These are phyloP conservation scores for Castanea mollissima DNA, from an alignment of 306 rosid genomes.

Conservation along the genomic window DNA sequence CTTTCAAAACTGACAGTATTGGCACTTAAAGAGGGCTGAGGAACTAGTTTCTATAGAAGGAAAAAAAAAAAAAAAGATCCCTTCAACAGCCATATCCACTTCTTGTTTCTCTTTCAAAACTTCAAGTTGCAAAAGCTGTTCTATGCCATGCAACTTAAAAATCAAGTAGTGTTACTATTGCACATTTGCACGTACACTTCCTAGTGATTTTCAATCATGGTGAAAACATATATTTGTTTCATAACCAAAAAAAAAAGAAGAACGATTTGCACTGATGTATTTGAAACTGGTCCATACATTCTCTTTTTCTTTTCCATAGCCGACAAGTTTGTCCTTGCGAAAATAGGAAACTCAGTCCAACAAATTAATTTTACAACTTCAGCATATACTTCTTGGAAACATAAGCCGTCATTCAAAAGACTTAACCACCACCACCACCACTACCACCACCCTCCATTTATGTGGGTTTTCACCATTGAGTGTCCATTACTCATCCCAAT, in stretches of 20 bases:
- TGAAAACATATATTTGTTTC: neutral
- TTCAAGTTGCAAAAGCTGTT: neutral
- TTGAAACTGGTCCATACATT: constrained; percentile 12
- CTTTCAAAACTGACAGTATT: too few relatives aligned
- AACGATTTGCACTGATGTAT: constrained; percentile 21
- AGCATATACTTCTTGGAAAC: constrained; percentile 44
- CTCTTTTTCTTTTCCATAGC: constrained; percentile 14
- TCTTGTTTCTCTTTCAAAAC: too few relatives aligned
- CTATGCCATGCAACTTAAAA: neutral
- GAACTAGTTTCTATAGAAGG: too few relatives aligned
- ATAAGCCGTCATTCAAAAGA: constrained; percentile 61
- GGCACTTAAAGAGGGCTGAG: too few relatives aligned
- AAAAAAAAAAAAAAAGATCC: too few relatives aligned
- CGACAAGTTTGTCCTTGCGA: constrained; percentile 30
- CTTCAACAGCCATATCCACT: too few relatives aligned
- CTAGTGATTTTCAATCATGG: neutral
- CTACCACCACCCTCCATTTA: constrained; percentile 26
- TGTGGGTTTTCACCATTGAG: constrained; percentile 36
- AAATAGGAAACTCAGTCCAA: constrained; percentile 32
- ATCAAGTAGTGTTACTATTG: neutral
- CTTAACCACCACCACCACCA: constrained; percentile 19
- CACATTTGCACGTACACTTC: neutral
- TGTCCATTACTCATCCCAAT: constrained; percentile 46
- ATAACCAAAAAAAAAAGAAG: constrained; percentile 16
- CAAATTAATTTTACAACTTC: constrained; percentile 35